Percentiles rank a stretch among this genome's conserved stretches.
phyloP scores from a whole-genome alignment of 2,329 filamentous ascomycete genomes.

The Ophiosphaerella narmari region DNA sequence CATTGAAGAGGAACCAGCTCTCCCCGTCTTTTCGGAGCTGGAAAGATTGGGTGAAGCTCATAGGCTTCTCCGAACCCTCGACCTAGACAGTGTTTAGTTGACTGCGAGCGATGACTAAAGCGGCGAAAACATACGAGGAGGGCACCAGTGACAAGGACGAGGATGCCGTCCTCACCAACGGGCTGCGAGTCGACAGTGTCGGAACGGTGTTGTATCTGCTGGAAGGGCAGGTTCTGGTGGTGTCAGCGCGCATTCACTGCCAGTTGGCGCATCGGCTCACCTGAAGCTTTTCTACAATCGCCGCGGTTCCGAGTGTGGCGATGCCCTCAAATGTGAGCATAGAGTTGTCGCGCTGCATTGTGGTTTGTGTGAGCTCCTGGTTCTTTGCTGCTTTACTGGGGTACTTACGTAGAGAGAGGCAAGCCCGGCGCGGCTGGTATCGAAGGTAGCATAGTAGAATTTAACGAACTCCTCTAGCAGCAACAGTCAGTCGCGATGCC shows the following conservation, averaged over 20 bases:
- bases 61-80: slow-evolving; percentile 81
- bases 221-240: slow-evolving; percentile 73
- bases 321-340: slow-evolving; percentile 91
- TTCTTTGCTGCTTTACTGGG: not conserved
- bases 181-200: slow-evolving; percentile 84
- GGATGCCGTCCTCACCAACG: slow-evolving; percentile 67
- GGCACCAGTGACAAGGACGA: slow-evolving; percentile 87
- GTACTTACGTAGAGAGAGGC: slow-evolving; percentile 77
- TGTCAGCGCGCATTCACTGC: slow-evolving; percentile 17
- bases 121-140: slow-evolving; percentile 67
- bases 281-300: slow-evolving; percentile 79
- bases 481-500: slow-evolving; percentile 18
- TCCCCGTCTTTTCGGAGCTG: slow-evolving; percentile 76
- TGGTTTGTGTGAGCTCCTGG: slow-evolving; percentile 12
- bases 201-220: slow-evolving; percentile 78
- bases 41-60: slow-evolving; percentile 92
- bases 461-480: slow-evolving; percentile 78
- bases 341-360: slow-evolving; percentile 71
- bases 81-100: slow-evolving; percentile 60
- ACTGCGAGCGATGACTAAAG: not conserved
- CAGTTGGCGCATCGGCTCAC: slow-evolving; percentile 57
- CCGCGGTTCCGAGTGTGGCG: slow-evolving; percentile 64
- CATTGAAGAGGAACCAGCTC: slow-evolving; percentile 85
- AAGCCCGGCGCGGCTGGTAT: slow-evolving; percentile 69
- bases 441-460: slow-evolving; percentile 91